Evolutionary conservation across 2,329 filamentous ascomycete species (phyloP), one percentile per base, ranked within the genome.

Genomic region (Sphaerulina musiva): DNA sequence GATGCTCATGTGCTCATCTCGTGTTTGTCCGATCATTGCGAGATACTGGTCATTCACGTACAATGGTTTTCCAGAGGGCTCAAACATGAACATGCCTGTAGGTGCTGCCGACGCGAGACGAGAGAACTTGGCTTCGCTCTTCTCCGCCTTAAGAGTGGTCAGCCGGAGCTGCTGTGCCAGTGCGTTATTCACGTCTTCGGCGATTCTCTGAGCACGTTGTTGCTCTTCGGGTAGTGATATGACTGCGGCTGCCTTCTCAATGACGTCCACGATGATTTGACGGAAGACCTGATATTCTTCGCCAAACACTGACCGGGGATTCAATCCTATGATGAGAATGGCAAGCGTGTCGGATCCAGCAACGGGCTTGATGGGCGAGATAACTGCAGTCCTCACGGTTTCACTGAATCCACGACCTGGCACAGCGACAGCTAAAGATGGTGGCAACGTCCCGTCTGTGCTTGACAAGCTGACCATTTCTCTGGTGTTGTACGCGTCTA

Each of bases 1-100:
- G 20, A 51, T 51, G 11, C 32, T 29, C 7, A 42, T 43, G 48
- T 58, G 46, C 9, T 62, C 52, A 32, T 63, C 62, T 40, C 60
- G 47, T 10, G 62, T 58, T 8, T 60, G 51, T 3, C 60, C 62
- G 9, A 72, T 66, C 42, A 73, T 65, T 1, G 70, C 66, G 29
- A 65, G 67, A 64, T 72, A 76, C 3, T 66, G 63, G 44, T 74
- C 66, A 46, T 76, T 76, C 6, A 70, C 63, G 54, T 74, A 73
- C 0, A 70, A 62, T 11, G 70, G 69, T 7, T 58, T 60, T 2
- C 73, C 72, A 14, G 64, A 51, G 4, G 64, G 53, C 14, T 67
- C 64, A 36, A 71, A 64, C 38, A 64, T 51, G 48, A 63, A 74
- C 48, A 76, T 75, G 1, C 68, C 73, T 3, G 73, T 65, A 3